Percentiles rank a stretch among this genome's conserved stretches.
Evolutionary conservation across 176 grass and related monocot genomes (phyloP).

Genomic region (Oryza punctata): DNA sequence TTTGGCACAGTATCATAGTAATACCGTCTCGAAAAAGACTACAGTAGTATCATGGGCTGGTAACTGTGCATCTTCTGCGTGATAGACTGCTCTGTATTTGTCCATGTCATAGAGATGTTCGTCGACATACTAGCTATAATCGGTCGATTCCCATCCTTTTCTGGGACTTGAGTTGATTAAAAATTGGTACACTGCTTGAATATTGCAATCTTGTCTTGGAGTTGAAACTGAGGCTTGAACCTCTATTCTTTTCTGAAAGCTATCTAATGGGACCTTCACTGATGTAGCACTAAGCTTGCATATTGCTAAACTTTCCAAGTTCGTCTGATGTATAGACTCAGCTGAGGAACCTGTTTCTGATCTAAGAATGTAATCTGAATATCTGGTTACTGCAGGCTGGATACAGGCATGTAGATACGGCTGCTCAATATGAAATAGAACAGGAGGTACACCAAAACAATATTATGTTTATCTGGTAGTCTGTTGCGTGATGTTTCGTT

Average conservation of each 20-base stretch:
- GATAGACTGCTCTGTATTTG: background rate
- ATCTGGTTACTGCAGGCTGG: constrained; percentile 56
- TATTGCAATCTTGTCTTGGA: background rate
- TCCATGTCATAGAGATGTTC: no score
- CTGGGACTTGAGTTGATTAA: background rate
- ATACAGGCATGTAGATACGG: constrained; percentile 85
- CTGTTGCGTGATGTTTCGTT: background rate
- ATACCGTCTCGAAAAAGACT: background rate
- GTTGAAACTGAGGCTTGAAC: background rate
- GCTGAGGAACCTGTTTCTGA: background rate
- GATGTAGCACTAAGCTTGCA: background rate
- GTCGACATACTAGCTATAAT: background rate
- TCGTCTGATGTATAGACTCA: background rate
- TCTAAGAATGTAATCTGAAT: constrained; percentile 18
- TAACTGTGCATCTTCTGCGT: background rate
- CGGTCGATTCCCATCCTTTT: background rate
- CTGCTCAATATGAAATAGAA: constrained; percentile 58
- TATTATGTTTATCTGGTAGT: background rate
- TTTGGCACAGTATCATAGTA: background rate
- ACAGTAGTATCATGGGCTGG: background rate
- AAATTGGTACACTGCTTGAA: background rate
- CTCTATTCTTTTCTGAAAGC: background rate
- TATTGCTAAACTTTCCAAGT: background rate
- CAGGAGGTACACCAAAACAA: constrained; percentile 58
- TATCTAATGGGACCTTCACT: background rate